phyloP scores from a whole-genome alignment of 176 grass and related monocot genomes.

The Coix lacrymajobi region DNA sequence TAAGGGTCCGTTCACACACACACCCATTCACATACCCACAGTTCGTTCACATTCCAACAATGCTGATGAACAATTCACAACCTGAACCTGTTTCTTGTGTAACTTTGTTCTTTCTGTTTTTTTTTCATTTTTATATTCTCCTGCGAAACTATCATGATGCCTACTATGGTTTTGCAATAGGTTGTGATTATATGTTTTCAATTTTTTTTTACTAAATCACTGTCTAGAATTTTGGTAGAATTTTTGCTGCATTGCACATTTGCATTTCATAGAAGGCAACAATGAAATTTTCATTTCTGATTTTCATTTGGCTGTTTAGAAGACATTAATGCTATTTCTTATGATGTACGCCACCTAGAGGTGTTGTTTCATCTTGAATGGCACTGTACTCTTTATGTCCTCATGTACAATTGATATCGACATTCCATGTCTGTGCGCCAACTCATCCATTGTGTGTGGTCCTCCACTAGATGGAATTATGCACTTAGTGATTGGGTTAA shows the following conservation, averaged over 20 bases:
- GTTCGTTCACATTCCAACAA: too few relatives aligned
- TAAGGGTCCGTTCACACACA: too few relatives aligned
- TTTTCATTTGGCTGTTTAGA: neutral
- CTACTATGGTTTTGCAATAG: too few relatives aligned
- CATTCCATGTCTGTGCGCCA: neutral
- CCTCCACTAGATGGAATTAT: neutral
- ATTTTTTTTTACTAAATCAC: neutral
- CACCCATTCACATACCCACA: too few relatives aligned
- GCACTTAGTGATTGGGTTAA: neutral
- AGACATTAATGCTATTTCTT: neutral
- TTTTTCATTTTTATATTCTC: neutral
- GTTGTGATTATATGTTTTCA: neutral
- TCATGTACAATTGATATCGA: neutral
- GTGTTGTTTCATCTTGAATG: neutral
- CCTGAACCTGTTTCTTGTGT: too few relatives aligned
- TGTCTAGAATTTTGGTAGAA: neutral
- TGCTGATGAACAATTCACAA: neutral
- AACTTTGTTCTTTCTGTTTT: neutral
- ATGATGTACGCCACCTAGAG: neutral
- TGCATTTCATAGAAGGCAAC: neutral
- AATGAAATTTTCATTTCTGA: neutral
- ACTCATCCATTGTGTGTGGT: neutral
- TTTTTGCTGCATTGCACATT: neutral
- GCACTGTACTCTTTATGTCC: too few relatives aligned
- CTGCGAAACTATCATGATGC: neutral